Conservation (phyloP, 441 rosid genomes). For the Populus hybrid region DNA sequence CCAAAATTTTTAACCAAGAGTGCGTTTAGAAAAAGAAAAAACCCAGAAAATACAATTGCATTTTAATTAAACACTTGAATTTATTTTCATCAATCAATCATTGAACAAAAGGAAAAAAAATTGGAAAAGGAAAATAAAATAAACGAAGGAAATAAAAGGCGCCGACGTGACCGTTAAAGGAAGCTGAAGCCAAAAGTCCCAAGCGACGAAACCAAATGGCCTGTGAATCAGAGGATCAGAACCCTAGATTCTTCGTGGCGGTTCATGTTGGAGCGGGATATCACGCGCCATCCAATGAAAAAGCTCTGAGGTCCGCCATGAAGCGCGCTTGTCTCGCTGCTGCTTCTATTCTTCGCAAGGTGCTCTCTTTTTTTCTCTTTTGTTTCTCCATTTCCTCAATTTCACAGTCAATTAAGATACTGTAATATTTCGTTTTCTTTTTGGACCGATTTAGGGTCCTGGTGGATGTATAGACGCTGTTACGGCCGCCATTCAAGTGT, state of each 20-base stretch:
- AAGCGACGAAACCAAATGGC: constrained; percentile 22
- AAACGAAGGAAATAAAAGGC: neutral
- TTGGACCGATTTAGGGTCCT: constrained; percentile 43
- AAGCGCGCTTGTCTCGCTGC: constrained; percentile 91
- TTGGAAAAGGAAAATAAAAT: neutral
- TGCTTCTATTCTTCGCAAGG: constrained; percentile 76
- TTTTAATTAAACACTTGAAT: no score
- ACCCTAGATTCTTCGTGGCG: constrained; percentile 75
- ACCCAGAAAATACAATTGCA: no score
- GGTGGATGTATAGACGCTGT: constrained; percentile 79
- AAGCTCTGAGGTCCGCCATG: constrained; percentile 74
- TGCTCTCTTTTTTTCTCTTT: constrained; percentile 22
- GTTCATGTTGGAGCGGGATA: constrained; percentile 96
- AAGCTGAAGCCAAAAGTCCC: neutral
- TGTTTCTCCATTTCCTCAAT: neutral
- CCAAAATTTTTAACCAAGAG: no score
- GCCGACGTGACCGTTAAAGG: neutral
- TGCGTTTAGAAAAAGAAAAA: no score
- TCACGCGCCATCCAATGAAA: constrained; percentile 71
- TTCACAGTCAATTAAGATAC: neutral
- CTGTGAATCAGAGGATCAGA: constrained; percentile 28
- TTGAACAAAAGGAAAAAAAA: no score
- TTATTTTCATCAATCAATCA: no score
- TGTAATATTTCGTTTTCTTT: neutral
- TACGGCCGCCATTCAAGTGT: constrained; percentile 74